Conservation (phyloP, 352 stramenopile genomes). For the Phytophthora palmivora region DNA sequence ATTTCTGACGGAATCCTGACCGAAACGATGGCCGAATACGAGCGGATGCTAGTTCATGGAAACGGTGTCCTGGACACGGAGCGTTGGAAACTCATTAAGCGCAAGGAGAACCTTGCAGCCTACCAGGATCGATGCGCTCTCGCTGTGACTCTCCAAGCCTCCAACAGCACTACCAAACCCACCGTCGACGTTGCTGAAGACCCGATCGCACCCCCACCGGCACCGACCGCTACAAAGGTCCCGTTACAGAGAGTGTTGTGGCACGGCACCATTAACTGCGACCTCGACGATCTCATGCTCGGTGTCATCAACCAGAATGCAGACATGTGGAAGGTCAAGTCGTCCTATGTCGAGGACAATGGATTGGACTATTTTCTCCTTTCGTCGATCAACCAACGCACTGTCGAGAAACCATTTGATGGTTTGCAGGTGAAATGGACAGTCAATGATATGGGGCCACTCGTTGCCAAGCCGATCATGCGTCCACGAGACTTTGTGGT, state of each 20-base stretch:
- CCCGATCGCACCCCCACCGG: conserved; percentile 21
- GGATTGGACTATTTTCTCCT: conserved; percentile 38
- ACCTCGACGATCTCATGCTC: conserved; percentile 56
- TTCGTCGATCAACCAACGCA: conserved; percentile 31
- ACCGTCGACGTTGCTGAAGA: conserved; percentile 14
- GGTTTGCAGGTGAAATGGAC: conserved; percentile 50
- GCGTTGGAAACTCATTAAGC: conserved; percentile 59
- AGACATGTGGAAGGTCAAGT: conserved; percentile 52
- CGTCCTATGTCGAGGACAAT: conserved; percentile 54
- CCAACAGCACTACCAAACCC: conserved; percentile 30
- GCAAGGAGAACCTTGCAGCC: conserved; percentile 52
- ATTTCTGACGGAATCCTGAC: conserved; percentile 32
- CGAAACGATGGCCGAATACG: conserved; percentile 51
- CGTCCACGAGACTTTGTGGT: conserved; percentile 52
- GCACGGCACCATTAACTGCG: conserved; percentile 52
- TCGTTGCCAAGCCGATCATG: conserved; percentile 35
- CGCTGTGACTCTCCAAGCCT: conserved; percentile 37
- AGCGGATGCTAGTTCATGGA: conserved; percentile 41
- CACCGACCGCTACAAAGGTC: conserved; percentile 8
- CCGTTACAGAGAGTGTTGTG: conserved; percentile 33
- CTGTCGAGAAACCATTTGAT: conserved; percentile 34
- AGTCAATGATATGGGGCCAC: conserved; percentile 42
- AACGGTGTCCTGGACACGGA: conserved; percentile 48
- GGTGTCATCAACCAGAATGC: conserved; percentile 40
- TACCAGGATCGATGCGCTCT: conserved; percentile 54